Evolutionary conservation across 169 alveolate species (phyloP).

Genomic region (Plasmodium malariae): DNA sequence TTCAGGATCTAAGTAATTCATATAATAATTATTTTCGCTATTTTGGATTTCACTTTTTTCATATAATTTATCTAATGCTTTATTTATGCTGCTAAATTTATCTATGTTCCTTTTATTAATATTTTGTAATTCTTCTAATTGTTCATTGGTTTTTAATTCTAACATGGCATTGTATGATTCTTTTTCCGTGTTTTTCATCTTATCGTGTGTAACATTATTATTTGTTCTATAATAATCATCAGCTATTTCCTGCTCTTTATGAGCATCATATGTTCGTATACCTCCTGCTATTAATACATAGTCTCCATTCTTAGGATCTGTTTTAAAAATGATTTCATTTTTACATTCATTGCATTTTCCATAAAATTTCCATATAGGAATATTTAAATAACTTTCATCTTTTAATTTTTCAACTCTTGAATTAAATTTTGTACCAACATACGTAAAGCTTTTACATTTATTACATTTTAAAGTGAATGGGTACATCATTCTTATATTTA

Average conservation of each 20-base stretch:
- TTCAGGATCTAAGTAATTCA: conserved; percentile 50
- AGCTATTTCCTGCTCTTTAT: conserved; percentile 83
- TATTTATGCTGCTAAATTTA: conserved; percentile 69
- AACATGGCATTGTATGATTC: conserved; percentile 67
- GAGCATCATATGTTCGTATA: conserved; percentile 88
- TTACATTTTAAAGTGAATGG: conserved; percentile 98
- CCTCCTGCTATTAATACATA: conserved; percentile 94
- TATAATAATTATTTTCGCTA: conserved; percentile 37
- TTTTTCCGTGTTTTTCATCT: conserved; percentile 63
- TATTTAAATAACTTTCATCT: conserved; percentile 97
- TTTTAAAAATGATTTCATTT: conserved; percentile 96
- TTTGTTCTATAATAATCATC: conserved; percentile 63
- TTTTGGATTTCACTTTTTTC: conserved; percentile 50
- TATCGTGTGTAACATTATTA: conserved; percentile 42
- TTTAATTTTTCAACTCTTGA: conserved; percentile 93
- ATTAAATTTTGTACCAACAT: conserved; percentile 99
- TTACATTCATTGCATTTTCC: conserved; percentile 98
- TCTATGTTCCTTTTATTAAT: conserved; percentile 66
- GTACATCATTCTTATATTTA: conserved; percentile 98
- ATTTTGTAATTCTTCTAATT: conserved; percentile 72
- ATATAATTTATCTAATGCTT: conserved; percentile 52
- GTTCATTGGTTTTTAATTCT: conserved; percentile 72
- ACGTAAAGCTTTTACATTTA: conserved; percentile 96
- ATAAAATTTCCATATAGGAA: conserved; percentile 96
- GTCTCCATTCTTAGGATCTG: conserved; percentile 93